phyloP scores from a whole-genome alignment of 345 rosid species.

The Barbarea vulgaris region DNA sequence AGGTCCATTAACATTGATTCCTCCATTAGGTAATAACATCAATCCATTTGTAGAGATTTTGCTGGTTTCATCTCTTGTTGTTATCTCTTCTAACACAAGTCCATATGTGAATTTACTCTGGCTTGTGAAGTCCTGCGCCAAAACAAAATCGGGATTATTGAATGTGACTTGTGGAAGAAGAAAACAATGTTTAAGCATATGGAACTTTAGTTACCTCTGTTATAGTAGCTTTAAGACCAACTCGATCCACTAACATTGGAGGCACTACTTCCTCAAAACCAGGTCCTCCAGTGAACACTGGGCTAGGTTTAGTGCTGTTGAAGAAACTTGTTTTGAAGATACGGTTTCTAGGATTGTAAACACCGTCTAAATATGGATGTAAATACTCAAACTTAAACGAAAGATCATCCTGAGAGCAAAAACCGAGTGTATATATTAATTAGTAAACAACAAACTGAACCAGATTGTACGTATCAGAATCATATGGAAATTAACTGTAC shows the following conservation, averaged over 20 bases:
- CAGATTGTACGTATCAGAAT: not conserved
- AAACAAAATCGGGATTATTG: not conserved
- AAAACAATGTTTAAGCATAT: not conserved
- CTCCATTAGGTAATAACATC: conserved; percentile 88
- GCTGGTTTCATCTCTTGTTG: conserved; percentile 91
- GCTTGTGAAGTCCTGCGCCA: conserved; percentile 78
- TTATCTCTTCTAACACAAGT: conserved; percentile 94
- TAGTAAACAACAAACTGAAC: not conserved
- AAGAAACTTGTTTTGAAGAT: conserved; percentile 80
- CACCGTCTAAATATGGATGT: conserved; percentile 94
- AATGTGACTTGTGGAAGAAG: not conserved
- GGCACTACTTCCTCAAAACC: conserved; percentile 89
- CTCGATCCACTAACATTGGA: conserved; percentile 96
- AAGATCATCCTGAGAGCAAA: conserved; percentile 74
- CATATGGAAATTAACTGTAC: conserved; percentile 40
- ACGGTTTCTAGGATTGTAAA: conserved; percentile 71
- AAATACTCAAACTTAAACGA: conserved; percentile 95
- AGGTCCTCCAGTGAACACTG: conserved; percentile 97
- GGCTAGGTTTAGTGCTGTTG: conserved; percentile 89
- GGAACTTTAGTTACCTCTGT: conserved; percentile 64
- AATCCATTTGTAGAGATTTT: conserved; percentile 77
- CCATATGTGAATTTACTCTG: conserved; percentile 98
- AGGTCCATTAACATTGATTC: conserved; percentile 93
- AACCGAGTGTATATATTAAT: not conserved
- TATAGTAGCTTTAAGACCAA: conserved; percentile 86